Percentiles rank a stretch among this genome's conserved stretches.
These are phyloP conservation scores for Diddensiella transvaalensis DNA, from an alignment of 805 yeast genomes.

Conservation along the genomic window DNA sequence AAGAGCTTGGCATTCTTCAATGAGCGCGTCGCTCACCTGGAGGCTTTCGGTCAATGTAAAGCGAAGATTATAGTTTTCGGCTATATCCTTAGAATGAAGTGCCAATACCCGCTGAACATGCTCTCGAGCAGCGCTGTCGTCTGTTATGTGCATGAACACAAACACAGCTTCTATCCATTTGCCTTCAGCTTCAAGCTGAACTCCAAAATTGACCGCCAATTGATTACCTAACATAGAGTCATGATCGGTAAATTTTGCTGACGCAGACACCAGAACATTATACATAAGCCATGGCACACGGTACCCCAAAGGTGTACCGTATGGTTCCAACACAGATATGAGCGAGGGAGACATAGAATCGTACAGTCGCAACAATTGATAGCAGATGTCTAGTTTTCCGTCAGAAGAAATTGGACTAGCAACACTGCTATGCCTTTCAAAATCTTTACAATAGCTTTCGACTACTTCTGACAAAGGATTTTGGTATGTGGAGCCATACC, in stretches of 20 bases:
- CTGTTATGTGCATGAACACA: constrained; percentile 53
- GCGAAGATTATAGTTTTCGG: neutral
- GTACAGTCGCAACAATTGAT: constrained; percentile 18
- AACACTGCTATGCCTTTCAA: constrained; percentile 7
- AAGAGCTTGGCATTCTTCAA: constrained; percentile 60
- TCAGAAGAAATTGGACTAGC: constrained; percentile 9
- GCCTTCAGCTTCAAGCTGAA: constrained; percentile 46
- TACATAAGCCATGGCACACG: constrained; percentile 47
- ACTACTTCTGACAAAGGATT: constrained; percentile 24
- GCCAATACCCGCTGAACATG: constrained; percentile 36
- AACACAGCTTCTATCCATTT: constrained; percentile 59
- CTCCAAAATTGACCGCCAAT: constrained; percentile 44
- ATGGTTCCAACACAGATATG: constrained; percentile 13
- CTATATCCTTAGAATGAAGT: constrained; percentile 23
- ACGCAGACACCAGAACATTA: constrained; percentile 37
- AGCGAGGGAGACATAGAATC: constrained; percentile 12
- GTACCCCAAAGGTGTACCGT: constrained; percentile 11
- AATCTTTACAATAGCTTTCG: constrained; percentile 20
- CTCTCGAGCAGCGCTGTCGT: constrained; percentile 44
- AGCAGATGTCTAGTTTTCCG: constrained; percentile 9
- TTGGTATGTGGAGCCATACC: constrained; percentile 45
- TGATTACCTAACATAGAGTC: constrained; percentile 34
- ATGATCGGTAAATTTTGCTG: constrained; percentile 16
- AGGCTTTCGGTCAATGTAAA: constrained; percentile 37
- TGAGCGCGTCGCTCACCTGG: constrained; percentile 44